Evolutionary conservation across 1,284 basidiomycete species (phyloP), one percentile per base, ranked within the genome.

Genomic region (Porogramme epimiltina): DNA sequence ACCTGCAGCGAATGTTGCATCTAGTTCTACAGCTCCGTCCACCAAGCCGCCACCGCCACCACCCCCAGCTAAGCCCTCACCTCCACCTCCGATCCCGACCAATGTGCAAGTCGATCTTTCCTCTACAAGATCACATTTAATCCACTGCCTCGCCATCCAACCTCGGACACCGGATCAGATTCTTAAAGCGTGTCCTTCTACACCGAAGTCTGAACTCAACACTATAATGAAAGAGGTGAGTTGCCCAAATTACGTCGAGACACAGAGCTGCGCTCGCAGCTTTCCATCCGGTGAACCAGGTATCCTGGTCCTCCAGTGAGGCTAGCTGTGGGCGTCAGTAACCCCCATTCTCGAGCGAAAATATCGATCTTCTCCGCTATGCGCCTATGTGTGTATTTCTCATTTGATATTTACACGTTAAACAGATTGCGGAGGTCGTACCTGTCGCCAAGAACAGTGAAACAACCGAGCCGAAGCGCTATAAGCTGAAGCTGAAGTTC

Each of bases 131-230:
- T 72, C 69, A 37, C 76, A 78, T 34, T 68, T 86, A 47, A 72
- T 87, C 9, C 84, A 81, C 46, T 81, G 67, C 54, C 68, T 88
- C 6, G 84, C 84, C 19, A 57, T 75, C 13, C 63, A 69, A 8
- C 70, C 78, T 23, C 73, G 78, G 28, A 73, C 76, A 0, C 62
- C 73, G 18, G 80, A 81, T 0, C 59, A 53, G 20, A 50, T 64
- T 15, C 24, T 68, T 9, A 43, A 47, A 8, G 25, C 59, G 22
- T 60, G 67, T n/a, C 54, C 55, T 19, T 4, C 41, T 19, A 48
- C 31, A 39, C 38, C 31, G 34, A 56, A 59, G 42, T 51, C 55
- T 22, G 56, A 60, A 16, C 49, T 67, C 10, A 20, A 57, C 16
- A 42, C 73, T 39, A 60, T 82, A 15, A 65, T 88, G 28, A 69